Base-by-base conservation (phyloP, 257 asterid genomes). In the Ilex asprella region DNA sequence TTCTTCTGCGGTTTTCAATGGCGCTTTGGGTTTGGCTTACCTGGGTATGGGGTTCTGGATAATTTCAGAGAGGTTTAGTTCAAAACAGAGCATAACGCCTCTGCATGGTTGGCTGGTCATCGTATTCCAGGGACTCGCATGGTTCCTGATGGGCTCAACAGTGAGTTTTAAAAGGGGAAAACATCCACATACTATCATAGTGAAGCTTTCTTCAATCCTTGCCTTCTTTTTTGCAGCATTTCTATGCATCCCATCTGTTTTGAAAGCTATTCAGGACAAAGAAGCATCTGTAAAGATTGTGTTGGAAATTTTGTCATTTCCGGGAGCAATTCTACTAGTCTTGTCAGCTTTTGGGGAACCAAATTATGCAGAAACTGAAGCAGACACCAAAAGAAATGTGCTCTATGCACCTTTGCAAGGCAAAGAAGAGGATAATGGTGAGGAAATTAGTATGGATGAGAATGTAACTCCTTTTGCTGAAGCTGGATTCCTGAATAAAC, bases 401-500 rank as follows among this genome's bases (percentile, higher is more conserved):
- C 13, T 50, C 55, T 58, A 31, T 31, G 75, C n/a, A 58, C 65
- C 58, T 51, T 59, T 62, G 44, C 16, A 35, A 67, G 76, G 60
- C 55, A 72, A 39, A 58, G 59, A 59, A 58, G 55, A 46, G 14
- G 12, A 15, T 58, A 32, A 13, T 31, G 15, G 55, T 39, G 30
- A 53, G 32, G 15, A 32, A 50, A 60, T 50, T 30, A 47, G 57
- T 8, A 31, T 44, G 0, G 12, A 8, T 2, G 62, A 21, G 27
- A 21, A 21, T 21, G 27, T 21, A 21, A 21, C 27, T 21, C 27
- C 27, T 21, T 21, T 21, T 65, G 67, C 70, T 6, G 52, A 46
- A 46, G 78, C 81, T 49, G 78, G 81, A 58, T 30, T 68, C 44
- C 61, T 72, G 0, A 61, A 69, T 16, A 61, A 32, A 56, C 32